Base-by-base conservation (phyloP, 1,139 yeast genomes). In the Kurtzmaniella quercitrusa region DNA sequence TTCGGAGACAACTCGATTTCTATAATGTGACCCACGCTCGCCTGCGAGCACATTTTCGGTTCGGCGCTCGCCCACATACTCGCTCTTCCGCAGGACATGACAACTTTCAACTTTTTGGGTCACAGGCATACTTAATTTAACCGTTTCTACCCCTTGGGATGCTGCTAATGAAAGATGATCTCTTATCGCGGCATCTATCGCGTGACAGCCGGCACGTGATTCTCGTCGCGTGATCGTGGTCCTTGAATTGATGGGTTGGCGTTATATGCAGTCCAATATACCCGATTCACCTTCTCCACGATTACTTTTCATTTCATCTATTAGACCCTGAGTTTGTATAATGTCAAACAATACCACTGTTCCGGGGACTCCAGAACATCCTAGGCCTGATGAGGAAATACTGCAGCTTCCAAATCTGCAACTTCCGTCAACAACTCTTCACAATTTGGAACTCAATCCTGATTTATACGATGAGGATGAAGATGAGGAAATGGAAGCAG, bases 311-410 rank as follows among this genome's bases (percentile, higher is more conserved):
- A 21, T 21, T 21, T 21, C 8, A 21, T 21, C 6, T 21, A 21
- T 21, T 21, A 7, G n/a, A n/a, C n/a, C n/a, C n/a, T n/a, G n/a
- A 21, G 6, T 21, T 6, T 7, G 6, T 9, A 21, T 9, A 21
- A 21, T 21, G 23, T 21, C 23, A 21, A 21, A 9, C 9, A 9
- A 21, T 7, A 7, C 9, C 23, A 9, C 30, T 4, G 23, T 55
- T 18, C 80, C 82, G 4, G 61, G 60, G 2, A 75, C 81, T 2
- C 82, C 82, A 5, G 47, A 55, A 30, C 80, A 73, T 48, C 76
- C 77, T 3, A 66, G 56, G n/a, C 66, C 80, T 2, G 63, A 74
- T 49, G 73, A 69, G 47, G 76, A 71, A 47, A 56, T 71, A 2
- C 37, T 54, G 45, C 56, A 56, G 39, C 43, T 73, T 50, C 65